Evolutionary conservation across 148 eudicot species (phyloP), one percentile per base, ranked within the genome.

Genomic region (Spergularia bocconei): DNA sequence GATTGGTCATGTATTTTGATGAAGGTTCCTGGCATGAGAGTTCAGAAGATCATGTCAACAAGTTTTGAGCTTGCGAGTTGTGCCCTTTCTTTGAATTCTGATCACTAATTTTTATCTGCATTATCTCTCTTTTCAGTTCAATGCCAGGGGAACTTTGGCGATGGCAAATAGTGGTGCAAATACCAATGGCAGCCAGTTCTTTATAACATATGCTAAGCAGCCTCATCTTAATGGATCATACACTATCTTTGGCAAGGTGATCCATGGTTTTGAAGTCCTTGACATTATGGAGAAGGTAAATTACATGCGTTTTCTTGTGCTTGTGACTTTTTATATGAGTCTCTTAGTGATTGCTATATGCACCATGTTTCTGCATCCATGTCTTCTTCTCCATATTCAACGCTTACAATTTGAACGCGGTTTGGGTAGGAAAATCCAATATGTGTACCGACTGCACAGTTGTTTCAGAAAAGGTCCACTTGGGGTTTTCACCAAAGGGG

Each of bases 241-340:
- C 83, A 95, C 94, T 2, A 84, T 95, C 71, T 90, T 95, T 71
- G 99, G 97, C 71, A 95, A 92, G 81, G 99, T 92, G 68, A 95
- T 95, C 84, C 96, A 92, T 88, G 97, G 99, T 64, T 95, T 95
- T 81, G 97, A 95, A 87, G 93, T 92, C 65, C 99, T 95, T 75
- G 97, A 92, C 83, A 82, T 95, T 13, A 95, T 95, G 99, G 97
- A 95, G 77, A 92, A 95, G 92, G 96, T 95, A 82, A 82, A 63
- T 14, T 54, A 57, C 44, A 58, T 58, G 16, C 67, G 5, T 52
- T 38, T 13, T 23, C 77, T 58, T 63, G 55, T 57, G 54, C 63
- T 69, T 51, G 17, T 48, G 48, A 9, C 63, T 29, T 29, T 4
- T 57, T 23, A 44, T 47, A 51, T 2, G 66, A 4, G 38, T 44